Percentiles rank a stretch among this genome's conserved stretches.
Evolutionary conservation across 108 stramenopile species (phyloP).

Genomic region (Stephanodiscus minutulus): DNA sequence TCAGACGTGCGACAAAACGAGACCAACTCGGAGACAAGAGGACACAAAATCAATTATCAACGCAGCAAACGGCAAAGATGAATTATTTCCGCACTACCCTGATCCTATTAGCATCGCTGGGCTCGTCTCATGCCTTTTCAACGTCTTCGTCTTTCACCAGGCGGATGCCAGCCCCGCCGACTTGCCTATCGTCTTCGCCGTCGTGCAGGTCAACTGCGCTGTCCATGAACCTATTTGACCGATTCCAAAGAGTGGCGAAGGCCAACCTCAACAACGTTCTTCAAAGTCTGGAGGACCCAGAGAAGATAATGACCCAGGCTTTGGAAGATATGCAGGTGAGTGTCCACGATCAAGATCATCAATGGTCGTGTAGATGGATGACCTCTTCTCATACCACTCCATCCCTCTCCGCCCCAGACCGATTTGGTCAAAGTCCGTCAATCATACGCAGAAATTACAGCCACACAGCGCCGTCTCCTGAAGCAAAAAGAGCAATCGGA

Average conservation of each 20-base stretch:
- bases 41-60: neutral
- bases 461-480: conserved; percentile 91
- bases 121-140: conserved; percentile 32
- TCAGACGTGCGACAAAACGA: neutral
- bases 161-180: neutral
- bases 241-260: conserved; percentile 83
- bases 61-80: conserved; percentile 7
- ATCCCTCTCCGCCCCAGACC: conserved; percentile 38
- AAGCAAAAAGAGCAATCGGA: conserved; percentile 92
- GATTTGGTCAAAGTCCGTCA: conserved; percentile 96
- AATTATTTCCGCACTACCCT: conserved; percentile 33
- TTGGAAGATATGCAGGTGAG: conserved; percentile 96
- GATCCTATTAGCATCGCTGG: conserved; percentile 29
- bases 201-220: conserved; percentile 33
- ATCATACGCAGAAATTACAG: conserved; percentile 96
- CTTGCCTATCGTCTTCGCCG: conserved; percentile 11
- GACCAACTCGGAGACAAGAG: neutral
- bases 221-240: conserved; percentile 85
- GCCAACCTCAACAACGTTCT: conserved; percentile 92
- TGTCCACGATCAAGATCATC: neutral
- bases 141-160: conserved; percentile 33
- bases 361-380: too few species aligned
- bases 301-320: conserved; percentile 96
- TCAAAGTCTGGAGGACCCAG: conserved; percentile 93
- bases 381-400: neutral